Percentiles rank a stretch among this genome's conserved stretches.
Evolutionary conservation across 768 basidiomycete genomes (phyloP).

Genomic region (Russula sp.): DNA sequence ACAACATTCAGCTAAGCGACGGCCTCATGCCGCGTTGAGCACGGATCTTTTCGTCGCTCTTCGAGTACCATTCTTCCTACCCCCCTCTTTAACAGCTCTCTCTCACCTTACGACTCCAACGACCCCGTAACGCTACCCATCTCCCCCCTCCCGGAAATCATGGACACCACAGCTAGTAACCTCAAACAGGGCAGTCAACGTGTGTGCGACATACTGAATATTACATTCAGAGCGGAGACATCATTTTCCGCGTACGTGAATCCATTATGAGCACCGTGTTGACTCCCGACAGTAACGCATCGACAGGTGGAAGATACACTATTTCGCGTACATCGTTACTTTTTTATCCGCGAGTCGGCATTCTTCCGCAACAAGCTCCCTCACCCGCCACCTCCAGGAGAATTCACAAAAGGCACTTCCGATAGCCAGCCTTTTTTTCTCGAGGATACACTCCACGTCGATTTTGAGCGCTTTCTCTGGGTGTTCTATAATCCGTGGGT

Average conservation of each 20-base stretch:
- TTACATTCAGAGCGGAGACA: constrained; percentile 32
- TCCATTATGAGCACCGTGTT: background rate
- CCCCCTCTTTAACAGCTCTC: background rate
- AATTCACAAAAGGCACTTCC: constrained; percentile 31
- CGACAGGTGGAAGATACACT: constrained; percentile 54
- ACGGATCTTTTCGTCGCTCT: constrained; percentile 14
- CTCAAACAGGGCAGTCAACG: constrained; percentile 30
- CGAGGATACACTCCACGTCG: constrained; percentile 43
- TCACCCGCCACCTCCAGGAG: constrained; percentile 31
- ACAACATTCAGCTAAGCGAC: constrained; percentile 17
- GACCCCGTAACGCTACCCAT: constrained; percentile 1
- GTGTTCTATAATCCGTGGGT: constrained; percentile 63
- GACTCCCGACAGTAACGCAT: background rate
- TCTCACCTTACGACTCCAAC: constrained; percentile 10
- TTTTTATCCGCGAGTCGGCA: constrained; percentile 58
- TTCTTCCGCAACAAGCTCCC: constrained; percentile 33
- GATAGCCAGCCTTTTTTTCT: constrained; percentile 39
- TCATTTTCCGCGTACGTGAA: constrained; percentile 31
- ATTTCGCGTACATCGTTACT: constrained; percentile 60
- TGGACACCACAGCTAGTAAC: constrained; percentile 13
- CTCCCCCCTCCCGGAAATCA: constrained; percentile 6
- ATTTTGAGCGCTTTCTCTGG: constrained; percentile 57
- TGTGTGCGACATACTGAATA: constrained; percentile 32
- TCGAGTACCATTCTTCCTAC: background rate
- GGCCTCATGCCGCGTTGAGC: constrained; percentile 21